Evolutionary conservation across 306 rosid genomes (phyloP).

Genomic region (Spatholobus suberectus): DNA sequence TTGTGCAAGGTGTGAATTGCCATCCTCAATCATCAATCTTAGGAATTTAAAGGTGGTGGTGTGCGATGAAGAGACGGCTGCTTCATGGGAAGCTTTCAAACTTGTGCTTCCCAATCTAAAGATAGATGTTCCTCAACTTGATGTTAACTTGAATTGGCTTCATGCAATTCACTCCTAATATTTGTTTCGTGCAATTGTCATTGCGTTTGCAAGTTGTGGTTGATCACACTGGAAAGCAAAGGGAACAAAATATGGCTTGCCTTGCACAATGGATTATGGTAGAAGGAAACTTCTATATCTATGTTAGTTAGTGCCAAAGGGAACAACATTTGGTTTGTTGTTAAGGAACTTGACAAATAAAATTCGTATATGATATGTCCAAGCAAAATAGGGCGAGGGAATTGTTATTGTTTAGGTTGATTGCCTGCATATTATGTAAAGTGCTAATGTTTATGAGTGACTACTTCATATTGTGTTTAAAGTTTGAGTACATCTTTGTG

Average conservation of each 20-base stretch:
- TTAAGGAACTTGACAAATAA: neutral
- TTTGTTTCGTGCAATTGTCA: neutral
- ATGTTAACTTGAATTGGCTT: constrained; percentile 9
- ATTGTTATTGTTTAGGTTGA: constrained; percentile 8
- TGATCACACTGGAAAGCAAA: neutral
- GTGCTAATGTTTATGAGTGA: neutral
- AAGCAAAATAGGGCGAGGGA: neutral
- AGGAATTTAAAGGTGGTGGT: constrained; percentile 48
- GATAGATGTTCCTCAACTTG: constrained; percentile 8
- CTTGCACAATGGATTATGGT: neutral
- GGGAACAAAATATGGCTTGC: neutral
- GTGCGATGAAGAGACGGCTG: constrained; percentile 62
- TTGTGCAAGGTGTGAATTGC: constrained; percentile 57
- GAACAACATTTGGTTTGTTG: neutral
- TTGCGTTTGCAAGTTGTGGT: neutral
- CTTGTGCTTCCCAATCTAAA: constrained; percentile 27
- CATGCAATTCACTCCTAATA: neutral
- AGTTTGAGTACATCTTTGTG: too few species aligned
- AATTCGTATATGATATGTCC: neutral
- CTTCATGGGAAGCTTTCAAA: constrained; percentile 42
- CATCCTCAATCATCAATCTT: constrained; percentile 44
- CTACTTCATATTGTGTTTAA: too few species aligned
- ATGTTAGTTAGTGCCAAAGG: neutral
- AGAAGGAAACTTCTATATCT: neutral
- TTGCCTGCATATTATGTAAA: too few species aligned